Percentiles rank a stretch among this genome's conserved stretches.
These are phyloP conservation scores for Aspergillus phoenicis DNA, from an alignment of 2,329 filamentous ascomycete genomes.

Conservation along the genomic window DNA sequence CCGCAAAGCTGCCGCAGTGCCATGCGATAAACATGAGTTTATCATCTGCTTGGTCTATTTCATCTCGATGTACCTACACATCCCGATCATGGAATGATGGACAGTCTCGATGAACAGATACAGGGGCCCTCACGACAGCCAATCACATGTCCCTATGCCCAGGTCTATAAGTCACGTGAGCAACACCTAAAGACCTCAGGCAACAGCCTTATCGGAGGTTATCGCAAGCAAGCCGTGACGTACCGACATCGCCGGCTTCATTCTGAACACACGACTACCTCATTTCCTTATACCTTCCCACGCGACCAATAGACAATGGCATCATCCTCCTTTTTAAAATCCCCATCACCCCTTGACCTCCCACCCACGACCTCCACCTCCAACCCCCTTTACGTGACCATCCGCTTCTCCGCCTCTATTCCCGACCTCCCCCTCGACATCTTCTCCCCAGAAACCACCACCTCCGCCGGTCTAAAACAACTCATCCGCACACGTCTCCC, in stretches of 20 bases:
- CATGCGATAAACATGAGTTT: conserved; percentile 61
- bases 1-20: conserved; percentile 68
- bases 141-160: background rate
- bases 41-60: conserved; percentile 25
- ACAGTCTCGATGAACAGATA: background rate
- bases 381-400: conserved; percentile 68
- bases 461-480: conserved; percentile 77
- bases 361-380: conserved; percentile 1
- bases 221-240: background rate
- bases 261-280: background rate
- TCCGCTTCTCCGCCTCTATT: conserved; percentile 85
- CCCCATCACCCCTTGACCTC: conserved; percentile 12
- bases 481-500: conserved; percentile 74
- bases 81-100: background rate
- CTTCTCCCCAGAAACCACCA: conserved; percentile 66
- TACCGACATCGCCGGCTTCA: background rate
- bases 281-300: background rate
- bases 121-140: background rate
- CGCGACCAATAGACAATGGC: conserved; percentile 20
- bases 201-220: background rate
- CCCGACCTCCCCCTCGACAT: conserved; percentile 83
- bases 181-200: background rate
- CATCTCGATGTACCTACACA: background rate
- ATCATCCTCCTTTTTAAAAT: conserved; percentile 19
- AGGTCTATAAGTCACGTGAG: background rate